Base-by-base conservation (phyloP, 805 yeast genomes). In the Metschnikowia colocasiae region DNA sequence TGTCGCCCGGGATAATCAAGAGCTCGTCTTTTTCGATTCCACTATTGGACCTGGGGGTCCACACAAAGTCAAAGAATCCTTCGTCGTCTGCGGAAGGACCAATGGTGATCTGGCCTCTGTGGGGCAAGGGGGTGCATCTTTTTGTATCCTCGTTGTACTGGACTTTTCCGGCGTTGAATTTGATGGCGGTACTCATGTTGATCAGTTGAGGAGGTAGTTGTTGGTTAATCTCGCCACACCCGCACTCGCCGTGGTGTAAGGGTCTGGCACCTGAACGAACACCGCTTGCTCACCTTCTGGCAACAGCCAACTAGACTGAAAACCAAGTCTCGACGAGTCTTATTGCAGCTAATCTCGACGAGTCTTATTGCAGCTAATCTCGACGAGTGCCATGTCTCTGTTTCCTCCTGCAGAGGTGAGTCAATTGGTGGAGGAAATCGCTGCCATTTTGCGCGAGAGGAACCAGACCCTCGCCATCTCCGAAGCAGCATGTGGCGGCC, bases 401-500 rank as follows among this genome's bases (percentile, higher is more conserved):
- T 86, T 86, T 57, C 92, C 92, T 13, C 87, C 91, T 2, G 62
- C 64, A 6, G 80, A 77, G 15, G 69, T 84, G 4, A 62, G 68
- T 35, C 58, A 49, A 20, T 66, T 82, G 8, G 89, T 86, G 3
- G 59, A 60, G 8, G 67, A 73, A 59, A 86, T 88, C 36, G 82
- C 94, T 0, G 65, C 62, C 30, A 69, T 82, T 4, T 71, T 88
- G 20, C 65, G 78, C 16, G 60, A 63, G 16, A 70, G 81, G 23
- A 64, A 74, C 12, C 82, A 83, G 60, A 85, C 95, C 0, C 67
- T 88, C 19, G 87, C 95, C 0, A 84, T 86, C 1, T 82, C 91
- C 5, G 96, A 88, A 58, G 90, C 91, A 2, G 95, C 96, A 0
- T 88, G 96, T 63, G 96, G 96, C 7, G 96, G 96, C 0, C 73